Evolutionary conservation across 1,284 basidiomycete species (phyloP), one percentile per base, ranked within the genome.

Genomic region (Marasmius sp.): DNA sequence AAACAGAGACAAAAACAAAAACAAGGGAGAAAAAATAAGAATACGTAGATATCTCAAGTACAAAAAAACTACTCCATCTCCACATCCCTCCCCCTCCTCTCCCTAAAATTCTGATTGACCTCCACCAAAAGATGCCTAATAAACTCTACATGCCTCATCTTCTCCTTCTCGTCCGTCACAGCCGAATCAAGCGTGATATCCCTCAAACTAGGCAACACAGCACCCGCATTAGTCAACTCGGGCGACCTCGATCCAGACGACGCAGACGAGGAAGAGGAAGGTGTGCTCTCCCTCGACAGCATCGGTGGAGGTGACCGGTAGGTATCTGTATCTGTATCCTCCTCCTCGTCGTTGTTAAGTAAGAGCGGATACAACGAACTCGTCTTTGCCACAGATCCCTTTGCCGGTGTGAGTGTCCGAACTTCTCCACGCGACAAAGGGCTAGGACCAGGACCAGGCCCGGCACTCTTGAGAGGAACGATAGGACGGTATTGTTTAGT

Each of bases 61-160:
- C 68, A 45, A 70, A 67, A 75, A 80, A 79, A 64, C 33, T 77
- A 74, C 64, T 77, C 76, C 34, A 70, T 68, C 22, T 64, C 58
- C 27, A 39, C 27, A 63, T 67, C 64, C 45, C 61, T 37, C 37
- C 20, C 45, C 10, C 66, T n/a, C n/a, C n/a, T 71, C 48, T 66
- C 67, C 68, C 72, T 77, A 64, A 74, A 84, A 57, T 81, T 73
- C 43, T 65, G 68, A 66, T 84, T 84, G 62, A 93, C 86, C 38
- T 75, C 74, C 20, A 93, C 78, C 27, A 93, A 81, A 66, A 93
- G 67, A 63, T 86, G 77, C 45, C 85, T 77, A 62, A 93, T 86
- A 62, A 92, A 76, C 68, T 82, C 78, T 48, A 88, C 87, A 69
- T 93, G 91, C 45, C 77, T 75, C 66, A 75, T 73, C 61, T 88